Evolutionary conservation across 2,329 filamentous ascomycete species (phyloP).

Genomic region (Whalleya microplaca): DNA sequence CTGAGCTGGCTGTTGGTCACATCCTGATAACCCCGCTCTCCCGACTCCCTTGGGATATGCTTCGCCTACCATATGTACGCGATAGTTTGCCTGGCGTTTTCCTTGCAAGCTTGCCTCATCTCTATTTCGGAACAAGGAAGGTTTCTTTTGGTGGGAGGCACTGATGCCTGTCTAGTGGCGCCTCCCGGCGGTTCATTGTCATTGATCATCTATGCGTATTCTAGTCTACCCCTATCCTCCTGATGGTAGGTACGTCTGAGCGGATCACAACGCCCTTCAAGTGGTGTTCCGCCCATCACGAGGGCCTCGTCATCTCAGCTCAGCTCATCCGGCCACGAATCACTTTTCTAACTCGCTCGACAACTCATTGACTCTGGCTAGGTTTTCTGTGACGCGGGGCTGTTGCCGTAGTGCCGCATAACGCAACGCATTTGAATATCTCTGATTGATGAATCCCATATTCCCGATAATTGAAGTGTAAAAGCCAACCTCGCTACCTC

Average conservation of each 20-base stretch:
- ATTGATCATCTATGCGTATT: not conserved
- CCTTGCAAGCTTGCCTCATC: constrained; percentile 14
- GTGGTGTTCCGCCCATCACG: constrained; percentile 15
- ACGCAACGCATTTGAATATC: not conserved
- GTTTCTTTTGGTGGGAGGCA: not conserved
- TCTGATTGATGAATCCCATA: not conserved
- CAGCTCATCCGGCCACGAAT: constrained; percentile 9
- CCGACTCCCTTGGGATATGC: constrained; percentile 12
- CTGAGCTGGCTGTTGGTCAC: constrained; percentile 11
- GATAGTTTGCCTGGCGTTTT: constrained; percentile 20
- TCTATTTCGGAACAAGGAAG: not conserved
- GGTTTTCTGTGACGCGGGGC: not conserved
- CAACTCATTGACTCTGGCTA: not conserved
- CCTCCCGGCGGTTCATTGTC: not conserved
- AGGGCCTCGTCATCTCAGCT: constrained; percentile 23
- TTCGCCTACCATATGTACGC: constrained; percentile 7
- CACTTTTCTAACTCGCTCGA: constrained; percentile 7
- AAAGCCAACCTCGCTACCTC: not conserved
- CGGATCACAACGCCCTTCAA: constrained; percentile 25
- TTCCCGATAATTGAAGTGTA: not conserved
- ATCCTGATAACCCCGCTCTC: constrained; percentile 4
- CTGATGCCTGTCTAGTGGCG: not conserved
- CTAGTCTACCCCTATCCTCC: constrained; percentile 9
- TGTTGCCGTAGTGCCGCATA: not conserved
- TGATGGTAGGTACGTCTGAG: constrained; percentile 24